Evolutionary conservation across 2,329 filamentous ascomycete species (phyloP), one percentile per base, ranked within the genome.

Genomic region (Trichoderma arundinaceum): DNA sequence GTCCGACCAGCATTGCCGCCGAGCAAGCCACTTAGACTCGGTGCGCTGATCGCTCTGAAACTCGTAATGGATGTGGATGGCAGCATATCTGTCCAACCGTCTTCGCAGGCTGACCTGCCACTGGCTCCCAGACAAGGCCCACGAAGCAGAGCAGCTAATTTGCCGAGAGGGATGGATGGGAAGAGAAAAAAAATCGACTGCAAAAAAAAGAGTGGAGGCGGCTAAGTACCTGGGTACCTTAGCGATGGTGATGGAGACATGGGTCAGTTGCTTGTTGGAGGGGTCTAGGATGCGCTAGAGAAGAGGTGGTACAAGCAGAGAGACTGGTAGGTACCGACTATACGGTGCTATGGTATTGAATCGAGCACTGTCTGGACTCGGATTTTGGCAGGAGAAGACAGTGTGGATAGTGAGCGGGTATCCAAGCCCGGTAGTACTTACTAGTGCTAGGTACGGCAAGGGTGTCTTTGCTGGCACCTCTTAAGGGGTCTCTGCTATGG

Each of bases 401-500:
- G 22, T 28, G 22, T 28, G 4, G 22, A 28, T 28, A 28, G 22
- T 3, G 22, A 28, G 22, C 22, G 22, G 22, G 22, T 28, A 4
- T 28, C 22, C 4, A 28, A 2, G 4, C 22, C 22, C 22, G 22
- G 22, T 4, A 28, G 22, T 28, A 28, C 39, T n/a, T 9, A n/a
- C 44, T 41, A 15, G 57, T 60, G 51, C 33, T 6, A 6, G 12
- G 58, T 44, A 52, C 46, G 19, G 22, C 39, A 28, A 38, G 48
- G 58, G 28, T 43, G 48, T 53, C 59, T 62, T 22, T 44, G 59
- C 60, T 64, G 51, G 60, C 59, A 38, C 49, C 51, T 49, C 17
- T 51, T 58, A 64, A 64, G 62, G 62, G 62, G 62, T 46, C 56
- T 61, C 49, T 66, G 19, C 64, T 69, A 75, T 75, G 74, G 74